Evolutionary conservation across 306 rosid genomes (phyloP).

Genomic region (Datisca glomerata): DNA sequence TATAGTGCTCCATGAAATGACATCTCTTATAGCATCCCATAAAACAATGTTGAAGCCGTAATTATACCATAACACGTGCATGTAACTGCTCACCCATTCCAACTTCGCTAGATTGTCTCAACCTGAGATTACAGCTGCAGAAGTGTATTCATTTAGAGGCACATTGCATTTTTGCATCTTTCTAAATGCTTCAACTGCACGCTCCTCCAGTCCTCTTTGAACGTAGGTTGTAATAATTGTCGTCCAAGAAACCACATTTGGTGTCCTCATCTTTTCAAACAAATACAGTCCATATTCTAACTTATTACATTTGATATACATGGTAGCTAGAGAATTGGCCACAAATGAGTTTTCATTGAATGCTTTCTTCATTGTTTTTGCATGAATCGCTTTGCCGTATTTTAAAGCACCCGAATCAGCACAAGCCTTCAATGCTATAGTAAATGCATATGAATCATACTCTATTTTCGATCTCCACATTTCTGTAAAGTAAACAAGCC

Average conservation of each 20-base stretch:
- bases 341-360: slow-evolving; percentile 51
- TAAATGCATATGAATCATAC: not conserved
- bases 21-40: slow-evolving; percentile 39
- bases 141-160: slow-evolving; percentile 58
- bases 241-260: slow-evolving; percentile 75
- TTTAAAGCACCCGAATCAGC: slow-evolving; percentile 45
- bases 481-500: slow-evolving; percentile 43
- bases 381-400: slow-evolving; percentile 47
- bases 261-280: slow-evolving; percentile 42
- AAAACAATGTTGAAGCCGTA: slow-evolving; percentile 43
- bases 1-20: slow-evolving; percentile 81
- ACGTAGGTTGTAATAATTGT: slow-evolving; percentile 36
- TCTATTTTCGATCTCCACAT: slow-evolving; percentile 16
- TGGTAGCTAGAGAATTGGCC: slow-evolving; percentile 44
- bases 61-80: slow-evolving; percentile 31
- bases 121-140: slow-evolving; percentile 47
- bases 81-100: slow-evolving; percentile 56
- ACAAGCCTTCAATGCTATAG: slow-evolving; percentile 30
- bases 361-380: slow-evolving; percentile 56
- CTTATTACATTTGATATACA: slow-evolving; percentile 70
- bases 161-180: slow-evolving; percentile 47
- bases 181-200: slow-evolving; percentile 41
- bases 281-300: slow-evolving; percentile 39
- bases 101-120: slow-evolving; percentile 41
- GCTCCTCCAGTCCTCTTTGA: slow-evolving; percentile 40